Conservation (phyloP, 23 red algal genomes). For the Gracilariopsis chorda region DNA sequence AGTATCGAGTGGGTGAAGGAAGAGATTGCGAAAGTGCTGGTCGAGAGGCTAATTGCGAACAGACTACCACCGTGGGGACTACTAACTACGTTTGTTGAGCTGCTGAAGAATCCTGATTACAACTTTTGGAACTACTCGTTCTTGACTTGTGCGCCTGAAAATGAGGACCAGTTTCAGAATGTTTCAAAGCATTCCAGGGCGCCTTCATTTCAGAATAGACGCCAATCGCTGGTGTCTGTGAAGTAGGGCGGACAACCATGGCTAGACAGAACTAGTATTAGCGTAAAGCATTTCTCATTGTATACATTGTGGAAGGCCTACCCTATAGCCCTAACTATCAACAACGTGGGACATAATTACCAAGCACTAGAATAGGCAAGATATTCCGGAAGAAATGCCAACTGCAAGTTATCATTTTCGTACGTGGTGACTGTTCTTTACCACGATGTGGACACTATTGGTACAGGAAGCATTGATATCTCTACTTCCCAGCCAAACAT, state of each 20-base stretch:
- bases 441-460: no score
- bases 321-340: no score
- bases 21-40: slow-evolving; percentile 84
- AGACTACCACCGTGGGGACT: slow-evolving; percentile 98
- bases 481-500: no score
- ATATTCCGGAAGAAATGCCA: no score
- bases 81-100: slow-evolving; percentile 92
- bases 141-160: slow-evolving; percentile 85
- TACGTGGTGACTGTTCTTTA: no score
- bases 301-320: no score
- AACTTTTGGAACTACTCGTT: slow-evolving; percentile 93
- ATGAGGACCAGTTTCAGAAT: slow-evolving; percentile 82
- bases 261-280: no score
- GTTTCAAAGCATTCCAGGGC: slow-evolving; percentile 86
- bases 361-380: no score
- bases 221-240: not conserved
- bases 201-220: slow-evolving; percentile 34
- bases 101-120: slow-evolving; percentile 91
- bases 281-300: no score
- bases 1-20: slow-evolving; percentile 80
- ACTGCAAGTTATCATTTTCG: no score
- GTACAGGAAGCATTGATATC: no score
- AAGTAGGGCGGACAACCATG: not conserved
- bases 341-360: no score
- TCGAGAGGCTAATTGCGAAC: slow-evolving; percentile 93